phyloP scores from a whole-genome alignment of 352 stramenopile species.

The Pythium chondricola region DNA sequence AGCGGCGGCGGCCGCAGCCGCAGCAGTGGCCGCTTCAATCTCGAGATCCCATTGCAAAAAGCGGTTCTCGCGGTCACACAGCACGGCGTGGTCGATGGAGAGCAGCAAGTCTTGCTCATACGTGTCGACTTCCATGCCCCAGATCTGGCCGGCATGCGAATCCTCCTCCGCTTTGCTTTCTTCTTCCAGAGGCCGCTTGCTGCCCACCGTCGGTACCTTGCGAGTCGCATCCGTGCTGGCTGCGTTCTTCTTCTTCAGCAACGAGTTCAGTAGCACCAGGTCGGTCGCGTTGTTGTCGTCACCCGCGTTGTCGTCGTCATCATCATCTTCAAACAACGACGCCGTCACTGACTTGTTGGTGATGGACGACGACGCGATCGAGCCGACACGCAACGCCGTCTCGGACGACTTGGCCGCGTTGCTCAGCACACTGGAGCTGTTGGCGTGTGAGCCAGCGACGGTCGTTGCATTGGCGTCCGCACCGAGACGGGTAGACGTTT shows the following conservation, averaged over 20 bases:
- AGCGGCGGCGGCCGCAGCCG: slow-evolving; percentile 25
- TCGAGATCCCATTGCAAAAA: slow-evolving; percentile 75
- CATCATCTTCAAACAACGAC: slow-evolving; percentile 43
- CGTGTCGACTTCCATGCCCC: slow-evolving; percentile 64
- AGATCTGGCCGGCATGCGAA: slow-evolving; percentile 37
- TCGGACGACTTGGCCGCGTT: background rate
- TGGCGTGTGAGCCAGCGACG: slow-evolving; percentile 14
- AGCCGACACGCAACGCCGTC: slow-evolving; percentile 10
- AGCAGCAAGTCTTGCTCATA: slow-evolving; percentile 67
- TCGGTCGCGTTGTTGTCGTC: slow-evolving; percentile 6
- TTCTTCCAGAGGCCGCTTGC: slow-evolving; percentile 26
- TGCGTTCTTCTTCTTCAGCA: slow-evolving; percentile 9
- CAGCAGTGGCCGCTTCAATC: slow-evolving; percentile 28
- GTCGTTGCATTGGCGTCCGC: background rate
- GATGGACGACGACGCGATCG: slow-evolving; percentile 15
- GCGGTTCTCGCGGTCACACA: slow-evolving; percentile 78
- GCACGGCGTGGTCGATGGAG: slow-evolving; percentile 71
- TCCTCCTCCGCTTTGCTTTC: slow-evolving; percentile 25
- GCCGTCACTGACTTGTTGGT: slow-evolving; percentile 46
- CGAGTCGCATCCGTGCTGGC: background rate
- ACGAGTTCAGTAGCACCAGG: slow-evolving; percentile 13
- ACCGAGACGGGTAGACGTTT: background rate
- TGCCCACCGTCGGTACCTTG: slow-evolving; percentile 4
- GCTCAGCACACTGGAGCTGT: slow-evolving; percentile 20
- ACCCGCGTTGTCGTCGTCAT: slow-evolving; percentile 17